A percentile compares a stretch with the other conserved stretches of the same genome.
phyloP scores from a whole-genome alignment of 2,329 filamentous ascomycete genomes.

The Microdochium nivale region DNA sequence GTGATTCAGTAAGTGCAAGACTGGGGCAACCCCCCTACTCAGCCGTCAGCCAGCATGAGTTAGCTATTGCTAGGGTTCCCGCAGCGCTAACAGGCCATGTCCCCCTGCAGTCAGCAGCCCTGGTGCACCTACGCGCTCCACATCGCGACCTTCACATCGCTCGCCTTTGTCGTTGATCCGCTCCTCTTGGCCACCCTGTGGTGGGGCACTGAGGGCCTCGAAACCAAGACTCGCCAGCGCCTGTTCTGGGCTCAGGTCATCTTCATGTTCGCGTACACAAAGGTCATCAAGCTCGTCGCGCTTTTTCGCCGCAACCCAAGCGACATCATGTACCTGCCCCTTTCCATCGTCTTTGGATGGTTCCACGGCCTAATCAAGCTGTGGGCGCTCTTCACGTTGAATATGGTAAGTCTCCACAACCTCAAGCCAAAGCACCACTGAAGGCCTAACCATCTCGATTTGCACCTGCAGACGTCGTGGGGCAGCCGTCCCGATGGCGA shows the following conservation, averaged over 20 bases:
- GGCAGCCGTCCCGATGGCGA: constrained; percentile 90
- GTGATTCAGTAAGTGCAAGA: constrained; percentile 70
- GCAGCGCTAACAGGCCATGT: constrained; percentile 10
- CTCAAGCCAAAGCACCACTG: background rate
- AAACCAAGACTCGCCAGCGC: constrained; percentile 38
- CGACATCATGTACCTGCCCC: constrained; percentile 70
- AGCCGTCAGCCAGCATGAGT: constrained; percentile 7
- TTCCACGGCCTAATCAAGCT: constrained; percentile 90
- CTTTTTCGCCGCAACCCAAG: constrained; percentile 78
- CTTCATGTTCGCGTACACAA: constrained; percentile 77
- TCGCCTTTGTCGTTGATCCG: constrained; percentile 72
- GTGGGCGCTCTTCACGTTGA: constrained; percentile 74
- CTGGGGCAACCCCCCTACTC: constrained; percentile 4
- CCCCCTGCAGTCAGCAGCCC: constrained; percentile 61
- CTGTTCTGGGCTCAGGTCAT: constrained; percentile 54
- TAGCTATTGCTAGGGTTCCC: constrained; percentile 11
- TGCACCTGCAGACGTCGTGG: constrained; percentile 69
- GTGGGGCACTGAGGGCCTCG: constrained; percentile 58
- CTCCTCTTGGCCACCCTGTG: constrained; percentile 62
- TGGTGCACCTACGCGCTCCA: constrained; percentile 94
- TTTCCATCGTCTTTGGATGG: constrained; percentile 88
- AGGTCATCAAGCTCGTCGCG: constrained; percentile 82
- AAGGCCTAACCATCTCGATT: background rate
- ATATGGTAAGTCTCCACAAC: constrained; percentile 55
- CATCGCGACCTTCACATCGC: constrained; percentile 83